Evolutionary conservation across 768 basidiomycete genomes (phyloP), one percentile per base, ranked within the genome.

Genomic region (Mycena crocata): DNA sequence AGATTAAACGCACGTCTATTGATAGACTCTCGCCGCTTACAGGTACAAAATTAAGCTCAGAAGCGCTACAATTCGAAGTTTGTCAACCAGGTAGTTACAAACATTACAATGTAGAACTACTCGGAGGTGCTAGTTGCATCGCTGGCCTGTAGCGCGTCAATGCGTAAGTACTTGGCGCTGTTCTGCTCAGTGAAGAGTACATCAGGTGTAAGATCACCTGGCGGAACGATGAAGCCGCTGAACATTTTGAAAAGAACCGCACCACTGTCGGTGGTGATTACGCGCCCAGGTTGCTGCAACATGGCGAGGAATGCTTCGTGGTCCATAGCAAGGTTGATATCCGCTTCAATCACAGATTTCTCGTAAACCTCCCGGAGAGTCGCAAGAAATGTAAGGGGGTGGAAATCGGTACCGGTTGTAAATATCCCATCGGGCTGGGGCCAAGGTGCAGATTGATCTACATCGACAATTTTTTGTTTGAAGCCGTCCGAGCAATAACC

Each of bases 401-500:
- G 61, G 32, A 62, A 62, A 7, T 54, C 51, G n/a, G 61, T 34
- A n/a, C 51, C 61, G 0, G 31, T 45, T 15, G 61, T 54, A 15
- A 62, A 62, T 26, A 62, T 34, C 2, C 51, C 61, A 1, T 3
- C 34, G n/a, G 61, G 61, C 42, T 54, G 61, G 2, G 61, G 61
- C 61, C 61, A 62, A n/a, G 50, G 50, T 19, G 51, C 40, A 32
- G 28, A 10, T 3, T 35, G 26, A 1, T 37, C 57, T 8, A 2
- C 55, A 15, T 37, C 26, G 46, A 19, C 15, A 6, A 12, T 1
- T 24, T 45, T 62, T 24, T 44, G 61, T 34, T 62, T 62, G 61
- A 62, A 62, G 1, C 61, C 61, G 32, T 62, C 61, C 1, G 61
- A 54, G 32, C 61, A 62, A 26, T 54, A 37, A 1, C 51, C 61